A percentile compares a stretch with the other conserved stretches of the same genome.
phyloP scores from a whole-genome alignment of 345 rosid genomes.

The Passiflora organensis region DNA sequence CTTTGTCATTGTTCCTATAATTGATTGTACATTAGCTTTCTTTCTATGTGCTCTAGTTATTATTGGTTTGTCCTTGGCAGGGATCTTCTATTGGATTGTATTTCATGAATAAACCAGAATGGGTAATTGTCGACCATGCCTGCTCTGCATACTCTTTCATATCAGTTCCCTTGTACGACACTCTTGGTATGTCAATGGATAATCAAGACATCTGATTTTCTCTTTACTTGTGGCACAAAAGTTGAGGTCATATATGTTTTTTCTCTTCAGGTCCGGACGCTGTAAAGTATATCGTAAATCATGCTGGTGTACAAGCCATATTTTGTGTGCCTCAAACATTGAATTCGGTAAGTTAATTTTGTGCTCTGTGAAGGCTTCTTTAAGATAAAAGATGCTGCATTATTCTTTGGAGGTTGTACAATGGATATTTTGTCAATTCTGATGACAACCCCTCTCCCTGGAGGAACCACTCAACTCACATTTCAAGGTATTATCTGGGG shows the following conservation, averaged over 20 bases:
- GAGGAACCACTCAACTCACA: too few species aligned
- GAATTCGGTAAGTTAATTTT: conserved; percentile 48
- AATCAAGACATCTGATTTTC: conserved; percentile 7
- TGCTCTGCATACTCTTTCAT: conserved; percentile 81
- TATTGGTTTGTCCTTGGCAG: conserved; percentile 31
- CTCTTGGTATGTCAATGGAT: conserved; percentile 59
- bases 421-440: not conserved
- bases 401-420: not conserved
- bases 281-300: conserved; percentile 77
- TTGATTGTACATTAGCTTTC: not conserved
- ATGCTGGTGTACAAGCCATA: conserved; percentile 74
- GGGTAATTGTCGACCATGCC: conserved; percentile 93
- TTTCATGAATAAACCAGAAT: conserved; percentile 92
- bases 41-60: conserved; percentile 11
- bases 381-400: not conserved
- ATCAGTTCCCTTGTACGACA: conserved; percentile 96
- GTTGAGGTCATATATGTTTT: conserved; percentile 6
- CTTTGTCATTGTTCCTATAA: not conserved
- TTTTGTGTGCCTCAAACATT: conserved; percentile 87
- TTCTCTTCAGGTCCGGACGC: conserved; percentile 85
- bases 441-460: too few species aligned
- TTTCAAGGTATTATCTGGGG: not conserved
- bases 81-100: conserved; percentile 81
- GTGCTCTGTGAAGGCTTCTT: not conserved
- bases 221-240: conserved; percentile 1